Evolutionary conservation across 306 rosid species (phyloP), one percentile per base, ranked within the genome.

Genomic region (Vigna angularis): DNA sequence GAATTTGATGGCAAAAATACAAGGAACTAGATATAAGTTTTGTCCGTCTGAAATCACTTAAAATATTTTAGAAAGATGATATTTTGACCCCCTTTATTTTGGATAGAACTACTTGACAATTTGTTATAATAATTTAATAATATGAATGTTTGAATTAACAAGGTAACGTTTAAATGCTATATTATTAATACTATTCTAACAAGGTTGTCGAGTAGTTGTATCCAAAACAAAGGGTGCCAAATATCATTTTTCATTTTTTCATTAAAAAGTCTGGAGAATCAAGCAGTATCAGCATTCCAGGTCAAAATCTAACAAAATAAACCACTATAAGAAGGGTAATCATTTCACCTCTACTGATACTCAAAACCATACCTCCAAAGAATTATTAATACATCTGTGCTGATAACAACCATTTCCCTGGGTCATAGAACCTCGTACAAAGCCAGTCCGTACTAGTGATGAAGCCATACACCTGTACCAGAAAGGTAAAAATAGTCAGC

Each of bases 331-430:
- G 68, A 58, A 26, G 68, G 36, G 49, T 8, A 32, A 78, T 56
- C 2, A 22, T 30, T 7, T 74, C 32, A 80, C 51, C 70, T 36
- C 38, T 44, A 18, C 15, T 49, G 66, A 74, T 71, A 80, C 70
- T n/a, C 50, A 44, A 65, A 67, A 74, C 13, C 59, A 75, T 84
- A 96, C 99, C 97, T 93, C 97, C 62, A 96, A 86, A 62, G 93
- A 85, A 74, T 84, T 93, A 79, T 90, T 93, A 62, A 83, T 81
- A 73, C 99, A 96, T 76, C 94, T 83, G 83, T 96, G 98, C 87
- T 93, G 98, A 89, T 96, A 96, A 86, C 98, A 96, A 66, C 99
- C 99, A 86, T 96, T 96, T 76, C 96, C 99, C 87, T 96, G 99
- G 83, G 94, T 90, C 90, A 84, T 72, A 36, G 98, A 93, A 36